Evolutionary conservation across 2,329 filamentous ascomycete genomes (phyloP).

Genomic region (Stylonectria norvegica): DNA sequence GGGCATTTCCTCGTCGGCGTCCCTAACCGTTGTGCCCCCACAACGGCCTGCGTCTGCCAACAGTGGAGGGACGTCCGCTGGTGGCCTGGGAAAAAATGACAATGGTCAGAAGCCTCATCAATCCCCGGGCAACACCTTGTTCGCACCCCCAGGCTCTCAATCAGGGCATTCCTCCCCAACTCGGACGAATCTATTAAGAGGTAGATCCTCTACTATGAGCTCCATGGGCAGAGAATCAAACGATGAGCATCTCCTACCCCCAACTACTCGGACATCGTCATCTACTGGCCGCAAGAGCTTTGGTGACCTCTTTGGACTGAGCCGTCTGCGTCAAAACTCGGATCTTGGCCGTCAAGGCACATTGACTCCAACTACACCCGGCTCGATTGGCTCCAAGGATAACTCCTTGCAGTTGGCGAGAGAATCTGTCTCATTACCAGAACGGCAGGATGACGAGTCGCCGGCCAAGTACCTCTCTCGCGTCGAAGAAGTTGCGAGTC

Average conservation of each 20-base stretch:
- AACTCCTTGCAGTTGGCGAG: constrained; percentile 77
- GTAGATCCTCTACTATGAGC: constrained; percentile 85
- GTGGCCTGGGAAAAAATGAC: constrained; percentile 18
- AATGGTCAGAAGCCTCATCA: constrained; percentile 19
- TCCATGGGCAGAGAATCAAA: constrained; percentile 72
- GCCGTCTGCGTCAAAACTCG: constrained; percentile 76
- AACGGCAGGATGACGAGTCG: constrained; percentile 81
- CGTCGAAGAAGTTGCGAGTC: constrained; percentile 74
- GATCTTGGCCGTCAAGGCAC: constrained; percentile 69
- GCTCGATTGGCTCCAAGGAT: constrained; percentile 68
- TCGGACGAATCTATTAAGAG: constrained; percentile 60
- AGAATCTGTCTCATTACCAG: constrained; percentile 69
- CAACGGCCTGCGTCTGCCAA: constrained; percentile 36
- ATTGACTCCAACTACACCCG: constrained; percentile 66
- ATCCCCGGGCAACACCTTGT: constrained; percentile 49
- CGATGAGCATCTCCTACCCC: constrained; percentile 65
- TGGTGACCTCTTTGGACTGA: constrained; percentile 78
- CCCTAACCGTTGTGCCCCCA: constrained; percentile 37
- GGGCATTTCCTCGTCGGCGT: constrained; percentile 40
- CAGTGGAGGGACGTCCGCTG: constrained; percentile 23
- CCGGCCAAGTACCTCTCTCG: constrained; percentile 84
- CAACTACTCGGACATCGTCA: constrained; percentile 71
- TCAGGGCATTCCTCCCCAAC: constrained; percentile 67
- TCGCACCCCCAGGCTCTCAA: constrained; percentile 38
- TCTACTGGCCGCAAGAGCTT: constrained; percentile 93